Conservation (phyloP, 345 rosid genomes). For the Limnanthes douglasii region DNA sequence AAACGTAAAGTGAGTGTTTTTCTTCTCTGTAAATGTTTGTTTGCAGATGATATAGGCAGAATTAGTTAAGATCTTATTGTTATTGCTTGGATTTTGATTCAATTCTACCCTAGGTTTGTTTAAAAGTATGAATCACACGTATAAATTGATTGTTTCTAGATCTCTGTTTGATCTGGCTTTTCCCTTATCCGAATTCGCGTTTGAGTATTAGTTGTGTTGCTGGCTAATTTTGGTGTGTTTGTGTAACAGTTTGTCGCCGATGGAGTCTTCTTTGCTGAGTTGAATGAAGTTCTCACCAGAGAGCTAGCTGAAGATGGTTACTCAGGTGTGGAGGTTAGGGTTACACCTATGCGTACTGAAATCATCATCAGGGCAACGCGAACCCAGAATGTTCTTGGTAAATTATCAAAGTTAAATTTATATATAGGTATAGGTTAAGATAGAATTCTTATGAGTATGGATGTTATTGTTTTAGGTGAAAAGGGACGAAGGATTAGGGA, state of each 20-base stretch:
- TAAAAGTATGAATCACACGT: no score
- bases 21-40: background rate
- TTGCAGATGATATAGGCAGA: no score
- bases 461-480: constrained; percentile 30
- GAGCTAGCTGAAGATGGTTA: constrained; percentile 88
- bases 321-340: constrained; percentile 55
- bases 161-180: background rate
- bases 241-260: background rate
- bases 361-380: background rate
- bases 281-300: constrained; percentile 64
- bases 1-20: background rate
- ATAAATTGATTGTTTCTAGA: no score
- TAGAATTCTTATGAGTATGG: background rate
- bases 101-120: no score
- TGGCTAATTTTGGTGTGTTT: no score
- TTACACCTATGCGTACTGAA: background rate
- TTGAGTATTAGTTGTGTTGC: no score
- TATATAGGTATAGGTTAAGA: background rate
- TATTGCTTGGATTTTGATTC: no score
- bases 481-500: constrained; percentile 89
- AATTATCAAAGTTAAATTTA: no score
- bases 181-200: background rate
- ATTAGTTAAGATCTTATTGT: no score
- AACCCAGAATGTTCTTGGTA: constrained; percentile 1
- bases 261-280: constrained; percentile 37